phyloP scores from a whole-genome alignment of 208 protist genomes.

The Acanthamoeba healyi region DNA sequence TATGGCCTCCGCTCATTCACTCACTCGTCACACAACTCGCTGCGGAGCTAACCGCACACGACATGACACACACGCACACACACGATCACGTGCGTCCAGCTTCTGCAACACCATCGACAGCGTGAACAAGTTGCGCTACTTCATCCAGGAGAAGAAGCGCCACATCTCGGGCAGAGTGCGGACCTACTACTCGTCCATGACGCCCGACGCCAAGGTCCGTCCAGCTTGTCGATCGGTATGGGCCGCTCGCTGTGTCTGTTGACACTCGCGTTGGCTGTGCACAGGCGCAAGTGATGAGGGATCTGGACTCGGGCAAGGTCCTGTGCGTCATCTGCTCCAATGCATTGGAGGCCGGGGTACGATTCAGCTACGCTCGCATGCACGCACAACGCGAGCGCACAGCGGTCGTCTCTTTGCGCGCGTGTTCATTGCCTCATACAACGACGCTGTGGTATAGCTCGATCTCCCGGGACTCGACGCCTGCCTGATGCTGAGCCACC shows the following conservation, averaged over 20 bases:
- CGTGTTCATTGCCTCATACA: background rate
- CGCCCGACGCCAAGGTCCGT: slow-evolving; percentile 14
- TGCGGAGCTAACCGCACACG: too few species aligned
- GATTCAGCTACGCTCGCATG: background rate
- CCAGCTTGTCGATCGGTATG: too few species aligned
- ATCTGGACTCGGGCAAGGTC: background rate
- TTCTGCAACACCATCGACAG: slow-evolving; percentile 60
- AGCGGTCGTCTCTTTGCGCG: background rate
- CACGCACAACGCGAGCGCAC: background rate
- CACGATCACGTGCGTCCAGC: background rate
- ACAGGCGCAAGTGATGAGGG: slow-evolving; percentile 25
- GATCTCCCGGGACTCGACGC: slow-evolving; percentile 27
- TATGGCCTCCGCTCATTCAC: background rate
- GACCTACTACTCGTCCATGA: slow-evolving; percentile 56
- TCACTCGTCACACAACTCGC: background rate
- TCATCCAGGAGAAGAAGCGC: slow-evolving; percentile 23
- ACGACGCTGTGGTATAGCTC: background rate
- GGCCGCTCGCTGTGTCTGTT: too few species aligned
- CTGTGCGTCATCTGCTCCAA: slow-evolving; percentile 35
- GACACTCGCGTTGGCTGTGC: background rate
- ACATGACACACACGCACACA: too few species aligned
- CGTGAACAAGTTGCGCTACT: slow-evolving; percentile 13
- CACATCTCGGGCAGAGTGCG: slow-evolving; percentile 9
- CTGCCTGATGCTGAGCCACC: slow-evolving; percentile 19
- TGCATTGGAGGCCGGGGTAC: slow-evolving; percentile 39